Conservation (phyloP, 1,139 yeast genomes). For the Sugiyamaella paludigena region DNA sequence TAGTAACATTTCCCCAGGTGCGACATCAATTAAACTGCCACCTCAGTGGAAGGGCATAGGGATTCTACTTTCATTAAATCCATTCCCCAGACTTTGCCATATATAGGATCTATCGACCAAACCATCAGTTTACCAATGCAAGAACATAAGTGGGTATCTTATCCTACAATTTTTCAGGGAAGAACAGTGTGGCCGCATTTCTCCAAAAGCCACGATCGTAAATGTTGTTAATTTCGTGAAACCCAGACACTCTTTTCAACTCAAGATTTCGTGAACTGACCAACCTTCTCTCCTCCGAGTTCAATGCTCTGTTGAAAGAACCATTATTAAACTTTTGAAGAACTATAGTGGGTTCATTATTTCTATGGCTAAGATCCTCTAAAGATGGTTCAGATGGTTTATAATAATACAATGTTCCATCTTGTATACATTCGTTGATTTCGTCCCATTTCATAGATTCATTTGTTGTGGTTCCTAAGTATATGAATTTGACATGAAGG, state of each 20-base stretch:
- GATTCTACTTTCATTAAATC: too few species aligned
- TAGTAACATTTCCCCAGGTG: too few species aligned
- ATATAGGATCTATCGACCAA: not conserved
- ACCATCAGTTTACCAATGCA: too few species aligned
- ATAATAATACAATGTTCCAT: conserved; percentile 43
- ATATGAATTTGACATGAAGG: conserved; percentile 62
- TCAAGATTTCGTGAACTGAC: conserved; percentile 23
- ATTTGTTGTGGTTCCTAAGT: conserved; percentile 86
- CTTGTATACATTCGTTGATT: conserved; percentile 58
- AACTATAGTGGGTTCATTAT: conserved; percentile 30
- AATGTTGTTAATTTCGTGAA: conserved; percentile 56
- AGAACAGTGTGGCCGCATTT: conserved; percentile 46
- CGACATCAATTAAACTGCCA: too few species aligned
- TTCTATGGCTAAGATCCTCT: conserved; percentile 14
- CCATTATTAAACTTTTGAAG: conserved; percentile 32
- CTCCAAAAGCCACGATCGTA: conserved; percentile 64
- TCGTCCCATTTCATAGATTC: conserved; percentile 84
- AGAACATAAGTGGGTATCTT: not conserved
- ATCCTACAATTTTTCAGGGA: conserved; percentile 19
- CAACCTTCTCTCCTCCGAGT: conserved; percentile 27
- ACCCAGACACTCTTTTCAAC: conserved; percentile 39
- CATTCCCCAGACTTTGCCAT: not conserved
- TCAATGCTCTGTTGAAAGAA: conserved; percentile 30
- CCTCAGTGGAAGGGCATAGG: too few species aligned
- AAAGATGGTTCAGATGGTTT: conserved; percentile 18